Percentiles rank a stretch among this genome's conserved stretches.
phyloP scores from a whole-genome alignment of 2,329 filamentous ascomycete genomes.

The Colletotrichum brevisporum region DNA sequence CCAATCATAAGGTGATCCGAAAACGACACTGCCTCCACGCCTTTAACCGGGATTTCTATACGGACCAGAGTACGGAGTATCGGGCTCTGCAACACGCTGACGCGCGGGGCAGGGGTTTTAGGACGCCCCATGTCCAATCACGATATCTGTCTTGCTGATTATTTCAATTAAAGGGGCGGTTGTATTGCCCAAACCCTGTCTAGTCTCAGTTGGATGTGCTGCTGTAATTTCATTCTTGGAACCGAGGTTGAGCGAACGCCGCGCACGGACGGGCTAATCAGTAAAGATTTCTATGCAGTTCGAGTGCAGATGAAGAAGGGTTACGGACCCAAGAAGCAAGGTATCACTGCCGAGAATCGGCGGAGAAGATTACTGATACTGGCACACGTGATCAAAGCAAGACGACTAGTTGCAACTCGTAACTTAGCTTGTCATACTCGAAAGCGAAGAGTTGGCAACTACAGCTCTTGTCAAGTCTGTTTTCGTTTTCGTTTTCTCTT shows the following conservation, averaged over 20 bases:
- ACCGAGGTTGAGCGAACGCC: no score
- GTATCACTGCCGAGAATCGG: background rate
- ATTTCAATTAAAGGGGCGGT: conserved; percentile 1
- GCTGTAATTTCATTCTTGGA: background rate
- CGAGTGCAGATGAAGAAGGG: background rate
- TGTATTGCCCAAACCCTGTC: background rate
- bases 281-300: background rate
- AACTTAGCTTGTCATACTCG: no score
- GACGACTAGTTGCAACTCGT: background rate
- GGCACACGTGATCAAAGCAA: background rate
- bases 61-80: background rate
- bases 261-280: no score
- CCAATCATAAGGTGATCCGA: conserved; percentile 24
- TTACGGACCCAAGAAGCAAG: background rate
- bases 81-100: conserved; percentile 1
- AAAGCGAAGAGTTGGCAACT: no score
- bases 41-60: conserved; percentile 7
- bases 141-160: background rate
- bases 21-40: conserved; percentile 24
- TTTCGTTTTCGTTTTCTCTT: conserved; percentile 8
- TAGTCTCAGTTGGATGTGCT: background rate
- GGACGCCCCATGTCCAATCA: background rate
- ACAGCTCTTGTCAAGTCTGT: background rate
- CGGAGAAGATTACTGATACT: no score
- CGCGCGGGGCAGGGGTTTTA: background rate